A percentile compares a stretch with the other conserved stretches of the same genome.
Conservation (phyloP, 768 basidiomycete genomes). For the Lentinula sp. region DNA sequence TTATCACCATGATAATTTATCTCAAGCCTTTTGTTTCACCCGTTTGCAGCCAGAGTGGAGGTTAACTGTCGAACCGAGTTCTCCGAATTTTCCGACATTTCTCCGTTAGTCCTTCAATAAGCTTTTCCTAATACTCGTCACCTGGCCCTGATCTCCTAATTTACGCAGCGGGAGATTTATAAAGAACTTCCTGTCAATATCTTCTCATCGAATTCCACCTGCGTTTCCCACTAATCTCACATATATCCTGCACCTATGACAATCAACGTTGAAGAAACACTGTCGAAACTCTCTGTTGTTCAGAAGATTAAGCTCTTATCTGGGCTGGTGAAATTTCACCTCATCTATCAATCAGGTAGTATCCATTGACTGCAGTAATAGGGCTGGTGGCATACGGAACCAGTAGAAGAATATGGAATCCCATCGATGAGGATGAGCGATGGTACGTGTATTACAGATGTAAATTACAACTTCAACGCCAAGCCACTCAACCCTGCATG, state of each 20-base stretch:
- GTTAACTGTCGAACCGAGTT: no score
- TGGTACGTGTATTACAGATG: conserved; percentile 21
- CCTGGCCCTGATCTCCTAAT: no score
- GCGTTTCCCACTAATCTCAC: not conserved
- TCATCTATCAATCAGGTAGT: not conserved
- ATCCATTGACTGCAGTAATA: conserved; percentile 10
- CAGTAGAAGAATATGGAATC: conserved; percentile 32
- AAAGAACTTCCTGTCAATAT: no score
- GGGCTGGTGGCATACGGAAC: conserved; percentile 45
- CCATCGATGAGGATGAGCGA: conserved; percentile 41
- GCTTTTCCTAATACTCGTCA: no score
- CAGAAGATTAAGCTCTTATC: conserved; percentile 41
- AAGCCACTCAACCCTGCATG: no score
- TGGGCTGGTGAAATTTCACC: conserved; percentile 25
- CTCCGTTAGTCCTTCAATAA: no score
- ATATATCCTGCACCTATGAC: not conserved
- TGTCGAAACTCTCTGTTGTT: not conserved
- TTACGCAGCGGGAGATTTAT: no score
- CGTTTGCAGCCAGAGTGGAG: no score
- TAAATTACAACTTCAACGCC: not conserved
- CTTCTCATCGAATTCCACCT: no score
- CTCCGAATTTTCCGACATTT: no score
- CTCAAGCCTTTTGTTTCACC: no score
- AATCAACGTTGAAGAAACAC: not conserved
- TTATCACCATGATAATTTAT: no score